A percentile compares a stretch with the other conserved stretches of the same genome.
Conservation (phyloP, 2,329 filamentous ascomycete genomes). For the Fusarium goolgardi region DNA sequence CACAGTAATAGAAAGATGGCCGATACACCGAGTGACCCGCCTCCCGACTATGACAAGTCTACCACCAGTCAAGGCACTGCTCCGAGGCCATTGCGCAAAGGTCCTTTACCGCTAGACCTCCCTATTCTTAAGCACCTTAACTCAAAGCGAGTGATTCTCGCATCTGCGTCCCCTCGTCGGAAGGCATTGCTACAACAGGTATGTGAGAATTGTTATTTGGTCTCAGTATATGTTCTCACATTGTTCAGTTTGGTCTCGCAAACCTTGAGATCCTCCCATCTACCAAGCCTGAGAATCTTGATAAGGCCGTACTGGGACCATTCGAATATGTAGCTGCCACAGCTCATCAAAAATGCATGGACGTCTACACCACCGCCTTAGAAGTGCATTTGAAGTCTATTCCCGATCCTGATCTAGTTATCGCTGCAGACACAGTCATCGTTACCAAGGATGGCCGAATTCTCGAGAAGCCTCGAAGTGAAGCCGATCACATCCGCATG, state of each 20-base stretch:
- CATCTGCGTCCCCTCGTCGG: constrained; percentile 87
- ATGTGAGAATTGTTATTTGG: constrained; percentile 10
- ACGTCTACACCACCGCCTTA: constrained; percentile 69
- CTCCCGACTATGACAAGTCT: constrained; percentile 60
- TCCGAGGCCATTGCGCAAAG: constrained; percentile 55
- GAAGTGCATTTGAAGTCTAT: constrained; percentile 57
- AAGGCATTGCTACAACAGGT: constrained; percentile 83
- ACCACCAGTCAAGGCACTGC: constrained; percentile 53
- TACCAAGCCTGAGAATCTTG: constrained; percentile 83
- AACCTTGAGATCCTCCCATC: constrained; percentile 89
- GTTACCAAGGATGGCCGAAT: constrained; percentile 80
- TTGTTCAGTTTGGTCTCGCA: constrained; percentile 75
- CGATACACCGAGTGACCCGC: constrained; percentile 53
- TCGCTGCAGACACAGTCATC: constrained; percentile 92
- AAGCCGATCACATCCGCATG: constrained; percentile 86
- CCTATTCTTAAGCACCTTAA: constrained; percentile 82
- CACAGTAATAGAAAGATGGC: constrained; percentile 42
- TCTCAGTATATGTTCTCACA: constrained; percentile 21
- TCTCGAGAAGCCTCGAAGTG: constrained; percentile 88
- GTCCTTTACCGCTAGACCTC: constrained; percentile 77
- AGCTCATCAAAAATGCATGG: constrained; percentile 82
- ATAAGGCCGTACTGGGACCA: constrained; percentile 78
- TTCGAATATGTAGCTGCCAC: constrained; percentile 93
- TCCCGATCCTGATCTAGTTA: constrained; percentile 82
- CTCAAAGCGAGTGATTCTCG: constrained; percentile 85